Base-by-base conservation (phyloP, 352 stramenopile species). In the Elongisporangium undulatum region DNA sequence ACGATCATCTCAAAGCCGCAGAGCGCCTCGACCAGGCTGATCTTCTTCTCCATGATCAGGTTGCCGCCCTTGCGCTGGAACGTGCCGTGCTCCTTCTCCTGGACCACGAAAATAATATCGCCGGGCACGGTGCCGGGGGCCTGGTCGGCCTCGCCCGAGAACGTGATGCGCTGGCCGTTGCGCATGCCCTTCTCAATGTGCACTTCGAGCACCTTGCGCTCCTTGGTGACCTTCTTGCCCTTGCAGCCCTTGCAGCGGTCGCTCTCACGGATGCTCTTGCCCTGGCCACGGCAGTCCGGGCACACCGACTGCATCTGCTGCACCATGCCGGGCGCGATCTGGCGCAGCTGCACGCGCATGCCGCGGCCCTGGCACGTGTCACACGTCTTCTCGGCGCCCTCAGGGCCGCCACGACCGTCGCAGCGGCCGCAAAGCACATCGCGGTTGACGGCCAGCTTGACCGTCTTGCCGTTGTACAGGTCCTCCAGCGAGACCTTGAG, bases 381-480 rank as follows among this genome's bases (percentile, higher is more conserved):
- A 66, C 97, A 99, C 56, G 85, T 85, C 63, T 96, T 97, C 58
- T 97, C 85, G 12, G 93, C 92, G 19, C 97, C 97, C 49, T 97
- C 82, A 39, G 98, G 97, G 49, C 97, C 94, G 49, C 92, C 92
- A 38, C 77, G 77, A 52, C 92, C 92, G 24, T 94, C 87, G 63
- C 92, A 98, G 59, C 82, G 75, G 21, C 70, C 67, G 56, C 92
- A 98, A 12, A 97, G 66, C 62, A 97, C 90, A 67, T 99, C 96
- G 41, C 97, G 94, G 66, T 97, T 98, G 56, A 99, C 94, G 2
- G 96, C 95, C 20, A 99, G 77, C 66, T 98, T 98, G 52, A 98
- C 92, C 7, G 95, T 99, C 78, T 99, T 99, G 69, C 97, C 97
- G 67, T 99, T 99, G 89, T 99, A 99, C 51, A 99, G 73, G 67